phyloP scores from a whole-genome alignment of 345 rosid genomes.

The Brassica incana region DNA sequence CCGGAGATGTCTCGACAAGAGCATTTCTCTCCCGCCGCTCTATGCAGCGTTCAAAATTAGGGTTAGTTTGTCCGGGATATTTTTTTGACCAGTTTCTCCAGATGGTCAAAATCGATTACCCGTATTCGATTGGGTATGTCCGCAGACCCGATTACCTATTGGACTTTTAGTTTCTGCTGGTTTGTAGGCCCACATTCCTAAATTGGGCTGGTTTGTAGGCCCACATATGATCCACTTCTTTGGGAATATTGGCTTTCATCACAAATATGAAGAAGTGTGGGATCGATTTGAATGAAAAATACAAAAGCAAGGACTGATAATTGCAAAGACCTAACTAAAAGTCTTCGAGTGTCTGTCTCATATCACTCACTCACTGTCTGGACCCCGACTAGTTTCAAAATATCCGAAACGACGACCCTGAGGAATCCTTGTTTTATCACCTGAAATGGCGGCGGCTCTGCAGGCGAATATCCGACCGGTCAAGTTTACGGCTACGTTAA shows the following conservation, averaged over 20 bases:
- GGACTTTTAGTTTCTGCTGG: background rate
- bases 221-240: background rate
- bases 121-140: background rate
- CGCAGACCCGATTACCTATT: background rate
- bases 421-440: background rate
- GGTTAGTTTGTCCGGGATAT: background rate
- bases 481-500: constrained; percentile 29
- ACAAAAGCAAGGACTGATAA: no score
- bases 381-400: background rate
- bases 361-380: background rate
- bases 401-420: background rate
- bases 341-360: no score
- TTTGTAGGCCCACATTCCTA: no score
- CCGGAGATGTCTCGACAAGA: background rate
- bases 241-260: background rate
- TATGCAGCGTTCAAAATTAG: background rate
- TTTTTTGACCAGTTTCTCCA: background rate
- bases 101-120: background rate
- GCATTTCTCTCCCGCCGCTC: background rate
- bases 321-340: no score
- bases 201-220: background rate
- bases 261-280: background rate
- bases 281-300: background rate
- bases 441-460: constrained; percentile 52
- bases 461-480: constrained; percentile 44